These are phyloP conservation scores for Hirschioporus abietinus DNA, from an alignment of 768 basidiomycete species.

Conservation along the genomic window DNA sequence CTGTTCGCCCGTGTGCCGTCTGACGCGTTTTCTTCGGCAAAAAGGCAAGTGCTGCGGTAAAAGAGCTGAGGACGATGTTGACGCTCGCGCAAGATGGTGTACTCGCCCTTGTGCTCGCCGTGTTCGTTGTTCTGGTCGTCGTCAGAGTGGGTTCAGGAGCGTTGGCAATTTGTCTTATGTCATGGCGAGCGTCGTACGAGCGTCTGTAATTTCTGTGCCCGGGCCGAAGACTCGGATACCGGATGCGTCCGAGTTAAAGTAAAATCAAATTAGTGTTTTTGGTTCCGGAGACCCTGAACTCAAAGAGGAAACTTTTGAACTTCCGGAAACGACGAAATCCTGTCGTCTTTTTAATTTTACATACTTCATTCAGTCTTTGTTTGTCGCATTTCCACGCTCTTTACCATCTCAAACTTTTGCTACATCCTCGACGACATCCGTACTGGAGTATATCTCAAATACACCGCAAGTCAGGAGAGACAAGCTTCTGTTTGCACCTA, in stretches of 20 bases:
- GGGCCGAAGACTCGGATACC: not conserved
- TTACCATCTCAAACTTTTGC: not conserved
- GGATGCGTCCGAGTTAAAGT: not conserved
- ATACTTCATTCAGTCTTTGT: not conserved
- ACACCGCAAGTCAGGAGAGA: too few relatives aligned
- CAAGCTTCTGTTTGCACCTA: not conserved
- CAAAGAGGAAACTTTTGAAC: not conserved
- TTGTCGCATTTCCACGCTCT: not conserved
- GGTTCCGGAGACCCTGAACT: not conserved
- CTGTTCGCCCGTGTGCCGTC: slow-evolving; percentile 1
- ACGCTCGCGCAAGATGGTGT: not conserved
- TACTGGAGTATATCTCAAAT: too few relatives aligned
- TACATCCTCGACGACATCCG: not conserved
- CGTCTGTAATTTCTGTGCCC: not conserved
- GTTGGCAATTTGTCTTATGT: not conserved
- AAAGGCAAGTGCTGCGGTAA: not conserved
- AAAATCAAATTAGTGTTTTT: not conserved
- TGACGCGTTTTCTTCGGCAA: not conserved
- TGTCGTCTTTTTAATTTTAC: too few relatives aligned
- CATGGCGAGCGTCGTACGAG: not conserved
- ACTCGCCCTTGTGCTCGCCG: not conserved
- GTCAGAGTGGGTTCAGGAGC: not conserved
- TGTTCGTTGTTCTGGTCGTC: not conserved
- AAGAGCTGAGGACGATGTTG: not conserved
- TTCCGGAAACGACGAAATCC: not conserved